A percentile compares a stretch with the other conserved stretches of the same genome.
phyloP scores from a whole-genome alignment of 331 rosid species.

The Malus hybrid region DNA sequence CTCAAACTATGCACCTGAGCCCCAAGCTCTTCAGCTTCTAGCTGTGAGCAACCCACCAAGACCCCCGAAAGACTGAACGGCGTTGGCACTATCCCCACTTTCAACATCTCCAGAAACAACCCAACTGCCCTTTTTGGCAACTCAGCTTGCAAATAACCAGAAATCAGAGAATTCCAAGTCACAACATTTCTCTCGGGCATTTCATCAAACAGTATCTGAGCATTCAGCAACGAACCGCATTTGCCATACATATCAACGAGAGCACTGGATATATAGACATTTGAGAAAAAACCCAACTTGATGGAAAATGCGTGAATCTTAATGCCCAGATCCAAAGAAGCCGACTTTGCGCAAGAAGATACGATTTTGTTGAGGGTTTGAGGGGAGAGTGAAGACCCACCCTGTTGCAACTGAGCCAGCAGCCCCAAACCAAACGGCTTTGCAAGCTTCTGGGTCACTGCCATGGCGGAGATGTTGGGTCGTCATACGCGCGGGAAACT shows the following conservation, averaged over 20 bases:
- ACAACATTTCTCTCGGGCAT: conserved; percentile 28
- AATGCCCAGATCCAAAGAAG: conserved; percentile 17
- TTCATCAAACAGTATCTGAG: conserved; percentile 37
- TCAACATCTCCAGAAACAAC: conserved; percentile 27
- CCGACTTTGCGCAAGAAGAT: conserved; percentile 17
- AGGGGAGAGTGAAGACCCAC: conserved; percentile 22
- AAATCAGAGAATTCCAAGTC: conserved; percentile 29
- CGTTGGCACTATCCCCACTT: conserved; percentile 22
- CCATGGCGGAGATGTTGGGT: not conserved
- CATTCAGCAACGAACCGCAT: conserved; percentile 15
- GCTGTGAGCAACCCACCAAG: conserved; percentile 35
- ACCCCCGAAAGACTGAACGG: conserved; percentile 29
- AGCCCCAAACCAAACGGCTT: not conserved
- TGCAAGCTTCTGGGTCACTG: not conserved
- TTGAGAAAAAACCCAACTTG: conserved; percentile 32
- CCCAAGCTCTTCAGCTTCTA: conserved; percentile 31
- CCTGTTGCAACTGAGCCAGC: conserved; percentile 8
- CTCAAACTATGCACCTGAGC: conserved; percentile 36
- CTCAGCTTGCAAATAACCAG: conserved; percentile 21
- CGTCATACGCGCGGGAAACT: conserved; percentile 7
- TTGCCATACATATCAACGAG: conserved; percentile 29
- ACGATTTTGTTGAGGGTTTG: conserved; percentile 18
- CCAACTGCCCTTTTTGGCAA: conserved; percentile 13
- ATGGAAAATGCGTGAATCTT: conserved; percentile 17
- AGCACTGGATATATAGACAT: conserved; percentile 25